Conservation (phyloP, 2,329 filamentous ascomycete species). For the Ceratocystis lukuohia region DNA sequence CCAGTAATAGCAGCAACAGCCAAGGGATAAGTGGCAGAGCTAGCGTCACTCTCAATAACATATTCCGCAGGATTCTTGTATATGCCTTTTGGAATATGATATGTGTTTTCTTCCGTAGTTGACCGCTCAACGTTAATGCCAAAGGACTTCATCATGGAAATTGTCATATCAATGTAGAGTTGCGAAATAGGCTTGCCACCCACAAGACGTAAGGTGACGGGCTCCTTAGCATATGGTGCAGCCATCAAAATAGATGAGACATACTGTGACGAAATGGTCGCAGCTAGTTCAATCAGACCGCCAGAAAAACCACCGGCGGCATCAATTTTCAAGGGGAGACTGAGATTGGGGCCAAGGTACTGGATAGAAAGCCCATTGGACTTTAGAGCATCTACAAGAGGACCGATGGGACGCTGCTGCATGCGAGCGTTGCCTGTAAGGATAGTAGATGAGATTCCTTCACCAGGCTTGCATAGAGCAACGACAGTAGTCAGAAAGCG, state of each 20-base stretch:
- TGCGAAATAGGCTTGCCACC: constrained; percentile 98
- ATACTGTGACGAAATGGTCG: constrained; percentile 97
- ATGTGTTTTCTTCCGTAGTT: constrained; percentile 69
- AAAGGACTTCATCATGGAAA: constrained; percentile 91
- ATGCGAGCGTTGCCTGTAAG: constrained; percentile 91
- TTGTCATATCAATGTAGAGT: constrained; percentile 97
- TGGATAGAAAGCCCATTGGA: constrained; percentile 77
- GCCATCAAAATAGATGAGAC: constrained; percentile 96
- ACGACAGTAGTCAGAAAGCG: constrained; percentile 88
- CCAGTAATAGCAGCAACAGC: constrained; percentile 91
- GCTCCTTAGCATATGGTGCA: constrained; percentile 87
- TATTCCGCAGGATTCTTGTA: constrained; percentile 82
- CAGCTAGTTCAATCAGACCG: constrained; percentile 79
- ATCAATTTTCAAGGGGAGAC: constrained; percentile 69
- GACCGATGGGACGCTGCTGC: constrained; percentile 88
- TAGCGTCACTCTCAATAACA: constrained; percentile 89
- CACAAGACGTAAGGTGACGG: constrained; percentile 77
- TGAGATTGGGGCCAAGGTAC: constrained; percentile 71
- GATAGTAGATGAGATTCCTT: constrained; percentile 50
- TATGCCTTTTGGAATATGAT: constrained; percentile 73
- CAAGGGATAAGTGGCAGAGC: constrained; percentile 90
- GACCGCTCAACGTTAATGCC: constrained; percentile 71
- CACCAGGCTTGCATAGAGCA: constrained; percentile 59
- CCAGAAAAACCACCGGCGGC: constrained; percentile 74
- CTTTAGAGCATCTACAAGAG: constrained; percentile 78